Evolutionary conservation across 2,329 filamentous ascomycete species (phyloP), one percentile per base, ranked within the genome.

Genomic region (Corinectria fuckeliana): DNA sequence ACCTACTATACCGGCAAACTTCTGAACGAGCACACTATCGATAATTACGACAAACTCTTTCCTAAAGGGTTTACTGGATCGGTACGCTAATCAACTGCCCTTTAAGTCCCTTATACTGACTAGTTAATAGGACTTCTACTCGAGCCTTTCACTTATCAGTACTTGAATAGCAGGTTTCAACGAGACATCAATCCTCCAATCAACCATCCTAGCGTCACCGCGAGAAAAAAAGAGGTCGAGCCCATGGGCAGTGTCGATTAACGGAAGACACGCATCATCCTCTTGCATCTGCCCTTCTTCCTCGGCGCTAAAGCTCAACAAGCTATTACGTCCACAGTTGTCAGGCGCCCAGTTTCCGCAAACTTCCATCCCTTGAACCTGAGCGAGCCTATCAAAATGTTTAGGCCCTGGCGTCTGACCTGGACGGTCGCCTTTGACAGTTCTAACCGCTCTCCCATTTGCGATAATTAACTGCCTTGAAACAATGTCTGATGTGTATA

Each of bases 1-100:
- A 91, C 88, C 0, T 91, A 89, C 70, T 91, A 91, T 66, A 84
- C 83, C 0, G 89, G 87, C 20, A 92, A 92, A 69, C 77, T 90
- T 10, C 88, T 88, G 76, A 91, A 91, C 65, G 78, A 80, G 0
- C 87, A 90, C 53, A 82, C 78, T 0, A 77, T 83, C 2, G 69
- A 78, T 1, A 91, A 88, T 59, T 91, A 88, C 71, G 74, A 88
- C 66, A 74, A 21, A 1, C 57, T 47, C 2, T 41, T 30, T 14
- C 41, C 42, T 3, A 30, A 25, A 28, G 56, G 56, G 2, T 56
- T 50, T 9, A 55, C 39, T 5, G 51, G 51, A 16, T 55, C 51
- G 30, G 30, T 34, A 14, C 5, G 50, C 21, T 21, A 6, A 21
- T 11, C 38, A 5, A 3, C n/a, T n/a, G 16, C 1, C 21, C 4